Evolutionary conservation across 2,329 filamentous ascomycete genomes (phyloP).

Genomic region (Coleophoma eucalyptorum): DNA sequence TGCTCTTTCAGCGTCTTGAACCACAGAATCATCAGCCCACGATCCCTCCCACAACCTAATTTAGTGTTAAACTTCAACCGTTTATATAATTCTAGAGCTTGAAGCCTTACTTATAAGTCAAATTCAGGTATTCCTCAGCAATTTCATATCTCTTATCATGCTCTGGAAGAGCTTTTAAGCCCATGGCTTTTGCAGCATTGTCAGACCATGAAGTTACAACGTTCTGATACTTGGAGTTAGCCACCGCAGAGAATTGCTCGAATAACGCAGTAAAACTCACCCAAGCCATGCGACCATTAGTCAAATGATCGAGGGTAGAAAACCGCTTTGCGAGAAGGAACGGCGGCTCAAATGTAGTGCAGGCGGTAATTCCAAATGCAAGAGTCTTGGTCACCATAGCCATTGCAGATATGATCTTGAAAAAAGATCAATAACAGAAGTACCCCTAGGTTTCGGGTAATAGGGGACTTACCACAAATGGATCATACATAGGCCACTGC

Average conservation of each 20-base stretch:
- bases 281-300: conserved; percentile 28
- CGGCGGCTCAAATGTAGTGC: conserved; percentile 63
- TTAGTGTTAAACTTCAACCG: neutral
- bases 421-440: neutral
- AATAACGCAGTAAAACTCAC: too few species aligned
- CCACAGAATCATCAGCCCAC: conserved; percentile 64
- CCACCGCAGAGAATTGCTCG: too few species aligned
- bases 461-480: conserved; percentile 29
- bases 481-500: conserved; percentile 53
- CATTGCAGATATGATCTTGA: conserved; percentile 55
- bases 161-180: conserved; percentile 45
- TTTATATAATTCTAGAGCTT: neutral
- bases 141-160: conserved; percentile 63
- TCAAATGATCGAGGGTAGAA: conserved; percentile 53
- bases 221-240: too few species aligned
- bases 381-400: conserved; percentile 60
- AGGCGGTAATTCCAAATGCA: conserved; percentile 61
- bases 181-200: conserved; percentile 49
- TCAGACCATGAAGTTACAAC: conserved; percentile 52
- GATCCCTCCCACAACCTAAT: conserved; percentile 54
- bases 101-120: conserved; percentile 48
- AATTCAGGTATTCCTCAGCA: conserved; percentile 58
- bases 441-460: neutral
- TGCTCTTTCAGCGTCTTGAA: conserved; percentile 47
- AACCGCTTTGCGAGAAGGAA: conserved; percentile 62